Percentiles rank a stretch among this genome's conserved stretches.
Conservation (phyloP, 345 rosid species). For the Boechera divaricarpa region DNA sequence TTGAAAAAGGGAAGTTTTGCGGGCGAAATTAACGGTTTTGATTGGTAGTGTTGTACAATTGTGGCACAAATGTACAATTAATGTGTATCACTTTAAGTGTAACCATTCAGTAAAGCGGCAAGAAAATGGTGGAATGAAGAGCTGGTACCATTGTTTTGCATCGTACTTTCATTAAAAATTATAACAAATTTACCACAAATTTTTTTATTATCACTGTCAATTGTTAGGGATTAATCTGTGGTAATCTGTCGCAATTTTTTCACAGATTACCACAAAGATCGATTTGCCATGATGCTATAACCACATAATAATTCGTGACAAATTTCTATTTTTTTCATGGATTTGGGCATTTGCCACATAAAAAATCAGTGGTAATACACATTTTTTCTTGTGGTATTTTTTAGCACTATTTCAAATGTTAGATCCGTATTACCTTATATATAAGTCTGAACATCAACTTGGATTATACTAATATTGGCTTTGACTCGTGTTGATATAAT, state of each 20-base stretch:
- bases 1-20: too few relatives aligned
- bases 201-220: too few relatives aligned
- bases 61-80: too few relatives aligned
- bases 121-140: background rate
- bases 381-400: background rate
- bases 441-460: background rate
- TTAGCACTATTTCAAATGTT: background rate
- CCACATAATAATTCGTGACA: too few relatives aligned
- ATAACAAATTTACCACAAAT: background rate
- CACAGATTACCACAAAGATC: background rate
- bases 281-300: background rate
- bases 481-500: background rate
- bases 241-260: too few relatives aligned
- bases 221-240: too few relatives aligned
- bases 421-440: too few relatives aligned
- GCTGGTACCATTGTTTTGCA: background rate
- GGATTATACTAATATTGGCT: background rate
- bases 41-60: too few relatives aligned
- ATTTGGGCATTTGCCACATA: too few relatives aligned
- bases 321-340: too few relatives aligned
- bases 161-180: background rate
- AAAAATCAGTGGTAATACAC: background rate
- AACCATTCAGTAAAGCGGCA: background rate
- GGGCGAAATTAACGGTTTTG: too few relatives aligned
- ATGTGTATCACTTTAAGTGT: background rate